Percentiles rank a stretch among this genome's conserved stretches.
These are phyloP conservation scores for Raphanus sativus DNA, from an alignment of 345 rosid species.

Conservation along the genomic window DNA sequence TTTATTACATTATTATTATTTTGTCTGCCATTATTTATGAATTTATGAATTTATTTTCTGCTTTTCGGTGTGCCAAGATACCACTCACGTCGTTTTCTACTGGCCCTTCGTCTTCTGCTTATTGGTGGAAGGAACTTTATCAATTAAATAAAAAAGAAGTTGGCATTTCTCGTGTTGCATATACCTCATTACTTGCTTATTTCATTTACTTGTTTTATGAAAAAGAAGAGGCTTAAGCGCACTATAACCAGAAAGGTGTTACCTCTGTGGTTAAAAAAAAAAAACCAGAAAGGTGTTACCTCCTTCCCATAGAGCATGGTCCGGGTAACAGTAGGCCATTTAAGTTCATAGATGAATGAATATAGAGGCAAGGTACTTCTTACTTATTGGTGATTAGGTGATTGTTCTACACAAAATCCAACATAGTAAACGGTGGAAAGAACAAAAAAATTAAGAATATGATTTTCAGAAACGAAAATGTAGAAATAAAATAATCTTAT, in stretches of 20 bases:
- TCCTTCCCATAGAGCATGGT: not conserved
- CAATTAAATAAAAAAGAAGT: constrained; percentile 2
- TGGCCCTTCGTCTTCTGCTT: constrained; percentile 26
- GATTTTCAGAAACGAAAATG: not conserved
- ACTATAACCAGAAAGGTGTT: not conserved
- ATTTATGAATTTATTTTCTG: constrained; percentile 5
- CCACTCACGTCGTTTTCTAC: constrained; percentile 44
- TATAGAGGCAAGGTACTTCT: not conserved
- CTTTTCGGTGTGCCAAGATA: constrained; percentile 33
- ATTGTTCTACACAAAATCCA: not conserved
- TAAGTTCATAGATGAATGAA: not conserved
- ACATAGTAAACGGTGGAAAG: not conserved
- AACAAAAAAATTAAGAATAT: not conserved
- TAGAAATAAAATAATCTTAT: not conserved
- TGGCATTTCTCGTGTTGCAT: constrained; percentile 13
- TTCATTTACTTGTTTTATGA: not conserved
- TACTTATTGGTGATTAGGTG: not conserved
- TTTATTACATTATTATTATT: not conserved
- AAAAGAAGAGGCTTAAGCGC: not conserved
- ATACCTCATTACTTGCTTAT: constrained; percentile 4
- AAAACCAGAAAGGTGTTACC: not conserved
- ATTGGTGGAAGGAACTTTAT: not conserved
- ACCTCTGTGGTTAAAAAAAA: not conserved
- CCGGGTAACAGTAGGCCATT: not conserved
- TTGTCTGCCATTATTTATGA: constrained; percentile 24